phyloP scores from a whole-genome alignment of 1,139 yeast species.

The Suhomyces bribrorum region DNA sequence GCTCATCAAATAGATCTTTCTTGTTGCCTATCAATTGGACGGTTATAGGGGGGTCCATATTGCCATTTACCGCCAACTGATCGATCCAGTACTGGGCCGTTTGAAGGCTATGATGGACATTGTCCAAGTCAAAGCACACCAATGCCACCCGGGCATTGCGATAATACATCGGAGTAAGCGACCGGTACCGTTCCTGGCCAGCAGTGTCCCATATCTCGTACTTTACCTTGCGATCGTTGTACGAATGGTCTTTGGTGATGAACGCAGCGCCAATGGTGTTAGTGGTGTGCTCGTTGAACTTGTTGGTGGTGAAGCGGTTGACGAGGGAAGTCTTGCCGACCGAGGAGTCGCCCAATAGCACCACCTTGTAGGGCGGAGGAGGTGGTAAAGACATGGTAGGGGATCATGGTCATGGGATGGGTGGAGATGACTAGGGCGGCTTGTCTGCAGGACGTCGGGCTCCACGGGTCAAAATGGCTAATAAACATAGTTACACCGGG shows the following conservation, averaged over 20 bases:
- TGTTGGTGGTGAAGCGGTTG: conserved; percentile 41
- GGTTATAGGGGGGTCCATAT: conserved; percentile 19
- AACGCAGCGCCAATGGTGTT: conserved; percentile 55
- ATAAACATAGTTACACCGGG: too few species aligned
- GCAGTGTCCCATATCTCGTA: conserved; percentile 56
- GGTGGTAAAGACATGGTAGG: conserved; percentile 5
- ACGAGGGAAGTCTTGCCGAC: conserved; percentile 51
- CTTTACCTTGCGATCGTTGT: conserved; percentile 34
- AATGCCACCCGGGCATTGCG: conserved; percentile 41
- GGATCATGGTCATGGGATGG: neutral
- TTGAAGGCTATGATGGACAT: conserved; percentile 33
- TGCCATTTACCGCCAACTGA: conserved; percentile 36
- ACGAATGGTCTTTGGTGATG: conserved; percentile 36
- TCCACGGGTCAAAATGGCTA: too few species aligned
- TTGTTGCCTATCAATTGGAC: conserved; percentile 20
- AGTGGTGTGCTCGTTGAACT: conserved; percentile 39
- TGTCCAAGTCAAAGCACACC: conserved; percentile 39
- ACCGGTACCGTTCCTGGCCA: conserved; percentile 51
- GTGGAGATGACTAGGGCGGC: conserved; percentile 1
- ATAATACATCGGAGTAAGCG: conserved; percentile 52
- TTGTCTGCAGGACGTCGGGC: neutral
- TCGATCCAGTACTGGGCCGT: conserved; percentile 50
- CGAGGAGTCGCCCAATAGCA: conserved; percentile 48
- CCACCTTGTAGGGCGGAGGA: conserved; percentile 39
- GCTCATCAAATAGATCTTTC: conserved; percentile 12